Percentiles rank a stretch among this genome's conserved stretches.
Evolutionary conservation across 169 alveolate genomes (phyloP).

Genomic region (Eimeria sp.): DNA sequence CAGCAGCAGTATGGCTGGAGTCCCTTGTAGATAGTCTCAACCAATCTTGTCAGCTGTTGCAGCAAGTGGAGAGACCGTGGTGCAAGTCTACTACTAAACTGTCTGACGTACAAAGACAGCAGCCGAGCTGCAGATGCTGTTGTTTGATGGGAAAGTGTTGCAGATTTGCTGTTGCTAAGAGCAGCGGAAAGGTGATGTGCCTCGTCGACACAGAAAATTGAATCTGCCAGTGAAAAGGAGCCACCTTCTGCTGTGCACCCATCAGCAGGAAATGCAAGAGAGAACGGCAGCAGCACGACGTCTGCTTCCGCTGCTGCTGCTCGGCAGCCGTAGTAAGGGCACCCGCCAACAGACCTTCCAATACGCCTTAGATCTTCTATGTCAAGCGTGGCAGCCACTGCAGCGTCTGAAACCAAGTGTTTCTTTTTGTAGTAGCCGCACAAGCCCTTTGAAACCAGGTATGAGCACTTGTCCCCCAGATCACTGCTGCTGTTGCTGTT

Average conservation of each 20-base stretch:
- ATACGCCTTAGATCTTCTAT: constrained; percentile 34
- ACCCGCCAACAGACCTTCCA: constrained; percentile 51
- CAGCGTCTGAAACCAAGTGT: constrained; percentile 24
- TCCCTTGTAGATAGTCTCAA: neutral
- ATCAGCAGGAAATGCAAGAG: constrained; percentile 60
- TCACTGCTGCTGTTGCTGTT: constrained; percentile 51
- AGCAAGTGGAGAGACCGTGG: constrained; percentile 42
- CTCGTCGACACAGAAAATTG: constrained; percentile 70
- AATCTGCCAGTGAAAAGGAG: neutral
- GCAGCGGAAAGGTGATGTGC: constrained; percentile 76
- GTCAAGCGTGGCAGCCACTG: constrained; percentile 32
- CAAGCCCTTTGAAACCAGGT: constrained; percentile 43
- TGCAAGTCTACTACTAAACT: constrained; percentile 16
- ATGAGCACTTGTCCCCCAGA: constrained; percentile 51
- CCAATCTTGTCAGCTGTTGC: constrained; percentile 53
- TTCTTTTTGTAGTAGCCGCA: constrained; percentile 41
- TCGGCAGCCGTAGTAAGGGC: constrained; percentile 60
- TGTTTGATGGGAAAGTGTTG: constrained; percentile 6
- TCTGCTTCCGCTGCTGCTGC: constrained; percentile 37
- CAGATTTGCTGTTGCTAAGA: constrained; percentile 46
- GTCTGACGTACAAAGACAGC: neutral
- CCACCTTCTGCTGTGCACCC: neutral
- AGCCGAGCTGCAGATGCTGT: constrained; percentile 22
- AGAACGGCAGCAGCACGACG: constrained; percentile 64
- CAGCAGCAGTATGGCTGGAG: constrained; percentile 59